Base-by-base conservation (phyloP, 352 stramenopile genomes). In the Globisporangium spiculum region DNA sequence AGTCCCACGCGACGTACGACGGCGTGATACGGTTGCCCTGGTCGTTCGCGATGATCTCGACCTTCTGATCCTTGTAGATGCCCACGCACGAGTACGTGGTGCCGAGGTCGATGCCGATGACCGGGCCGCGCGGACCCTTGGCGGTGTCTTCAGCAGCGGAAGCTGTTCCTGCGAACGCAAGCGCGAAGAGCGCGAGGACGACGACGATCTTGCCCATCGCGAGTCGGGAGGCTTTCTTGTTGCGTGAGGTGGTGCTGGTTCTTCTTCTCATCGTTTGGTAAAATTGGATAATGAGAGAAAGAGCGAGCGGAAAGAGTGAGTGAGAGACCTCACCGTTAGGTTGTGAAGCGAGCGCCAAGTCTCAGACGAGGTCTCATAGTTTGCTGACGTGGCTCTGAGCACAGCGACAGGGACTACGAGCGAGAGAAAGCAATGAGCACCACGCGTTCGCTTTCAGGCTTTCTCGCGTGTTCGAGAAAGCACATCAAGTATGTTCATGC, bases 1-100 rank as follows among this genome's bases (percentile, higher is more conserved):
- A 88, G 73, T 97, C 90, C 91, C 92, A 99, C 30, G 97, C 95
- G 56, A 99, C 97, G 76, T 99, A 99, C 50, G 96, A 99, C 12
- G 98, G 98, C 65, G 97, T 99, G 76, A 99, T 99, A 78, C 97
- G 96, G 84, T 99, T 99, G 38, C 97, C 96, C 73, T 98, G 91
- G 79, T 98, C 93, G 80, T 99, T 98, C 53, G 93, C 83, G 65
- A 99, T 98, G 83, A 99, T 98, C 75, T 98, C 93, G n/a, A 99
- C 94, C 67, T 96, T 91, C 59, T 96, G 90, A 73, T 98, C 90
- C 81, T 99, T 96, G 78, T 95, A 97, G 52, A 98, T 36, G 26
- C 92, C 92, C 24, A 98, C 94, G 73, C 94, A 98, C 64, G 91
- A 98, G 79, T 98, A 98, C 26, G 92, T 98, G 69, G 92, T 97